Base-by-base conservation (phyloP, 257 asterid species). In the Capsicum pubescens region DNA sequence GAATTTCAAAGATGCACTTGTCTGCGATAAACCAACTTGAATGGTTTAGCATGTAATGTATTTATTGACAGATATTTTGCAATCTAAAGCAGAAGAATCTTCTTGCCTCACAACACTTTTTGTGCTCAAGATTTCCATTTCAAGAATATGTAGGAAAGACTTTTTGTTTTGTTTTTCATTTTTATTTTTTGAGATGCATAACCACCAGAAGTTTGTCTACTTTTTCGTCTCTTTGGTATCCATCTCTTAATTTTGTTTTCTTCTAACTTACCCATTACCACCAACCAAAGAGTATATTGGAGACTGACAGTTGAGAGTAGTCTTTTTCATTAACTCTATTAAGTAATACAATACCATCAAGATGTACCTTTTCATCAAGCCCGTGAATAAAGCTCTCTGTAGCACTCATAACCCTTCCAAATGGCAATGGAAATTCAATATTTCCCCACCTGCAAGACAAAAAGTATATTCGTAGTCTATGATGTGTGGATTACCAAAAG, bases 1-100 rank as follows among this genome's bases (percentile, higher is more conserved):
- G 94, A 95, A 95, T 89, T 95, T 95, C 88, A 95, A 91, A 54
- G 99, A 95, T n/a, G 99, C 97, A 89, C 99, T 95, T 36, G 99
- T 95, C 99, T 95, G 94, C 88, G 87, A 74, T 26, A 76, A n/a
- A 83, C 36, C 19, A 63, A 59, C 60, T 67, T 36, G 35, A 82
- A 82, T 10, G 0, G 8, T 77, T 77, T 54, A 77, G 81, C 81
- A 54, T 44, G 48, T 12, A 64, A 26, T 5, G 17, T 64, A 26
- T 16, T 11, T 10, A 63, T 21, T 26, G 64, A 64, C 71, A 64
- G 44, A 64, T 64, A 26, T 12, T 64, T 32, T 64, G 71, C 17
- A 32, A 64, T 64, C 46, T 64, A 11, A 32, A 64, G 46, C 46
- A 26, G 46, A 5, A 21, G 42, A 61, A n/a, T 1, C 5, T 63